phyloP scores from a whole-genome alignment of 192 early-diverging fungal species.

The Phlyctochytrium planicorne region DNA sequence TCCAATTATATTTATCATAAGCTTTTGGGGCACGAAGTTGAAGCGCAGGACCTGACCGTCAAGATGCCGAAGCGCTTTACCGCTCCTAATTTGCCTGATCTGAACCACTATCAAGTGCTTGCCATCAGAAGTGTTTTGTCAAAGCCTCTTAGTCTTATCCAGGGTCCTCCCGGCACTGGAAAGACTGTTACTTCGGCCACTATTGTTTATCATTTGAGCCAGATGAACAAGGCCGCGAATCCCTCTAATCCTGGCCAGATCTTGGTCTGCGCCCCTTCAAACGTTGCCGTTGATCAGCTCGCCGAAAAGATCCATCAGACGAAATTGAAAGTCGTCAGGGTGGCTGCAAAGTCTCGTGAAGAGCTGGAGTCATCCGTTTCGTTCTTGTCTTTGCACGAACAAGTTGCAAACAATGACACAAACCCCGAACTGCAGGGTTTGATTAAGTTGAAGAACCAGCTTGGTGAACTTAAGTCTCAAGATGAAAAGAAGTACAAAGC shows the following conservation, averaged over 20 bases:
- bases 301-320: slow-evolving; percentile 96
- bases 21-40: slow-evolving; percentile 92
- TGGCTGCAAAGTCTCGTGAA: slow-evolving; percentile 91
- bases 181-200: slow-evolving; percentile 99
- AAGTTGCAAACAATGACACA: slow-evolving; percentile 93
- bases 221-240: slow-evolving; percentile 59
- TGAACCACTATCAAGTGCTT: slow-evolving; percentile 95
- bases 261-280: slow-evolving; percentile 98
- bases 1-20: slow-evolving; percentile 95
- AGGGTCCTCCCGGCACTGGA: slow-evolving; percentile 93
- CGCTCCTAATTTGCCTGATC: slow-evolving; percentile 90
- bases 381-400: slow-evolving; percentile 93
- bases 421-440: slow-evolving; percentile 92
- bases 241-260: slow-evolving; percentile 66
- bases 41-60: slow-evolving; percentile 76
- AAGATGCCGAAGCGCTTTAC: slow-evolving; percentile 85
- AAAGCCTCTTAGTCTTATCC: slow-evolving; percentile 91
- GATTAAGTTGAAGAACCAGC: slow-evolving; percentile 79
- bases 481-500: slow-evolving; percentile 87
- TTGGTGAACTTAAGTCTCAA: slow-evolving; percentile 84
- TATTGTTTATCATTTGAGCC: slow-evolving; percentile 94
- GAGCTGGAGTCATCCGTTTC: slow-evolving; percentile 92
- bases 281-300: slow-evolving; percentile 98
- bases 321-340: slow-evolving; percentile 90
- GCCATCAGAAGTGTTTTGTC: slow-evolving; percentile 93